These are phyloP conservation scores for Peronospora farinosa DNA, from an alignment of 352 stramenopile genomes.

Conservation along the genomic window DNA sequence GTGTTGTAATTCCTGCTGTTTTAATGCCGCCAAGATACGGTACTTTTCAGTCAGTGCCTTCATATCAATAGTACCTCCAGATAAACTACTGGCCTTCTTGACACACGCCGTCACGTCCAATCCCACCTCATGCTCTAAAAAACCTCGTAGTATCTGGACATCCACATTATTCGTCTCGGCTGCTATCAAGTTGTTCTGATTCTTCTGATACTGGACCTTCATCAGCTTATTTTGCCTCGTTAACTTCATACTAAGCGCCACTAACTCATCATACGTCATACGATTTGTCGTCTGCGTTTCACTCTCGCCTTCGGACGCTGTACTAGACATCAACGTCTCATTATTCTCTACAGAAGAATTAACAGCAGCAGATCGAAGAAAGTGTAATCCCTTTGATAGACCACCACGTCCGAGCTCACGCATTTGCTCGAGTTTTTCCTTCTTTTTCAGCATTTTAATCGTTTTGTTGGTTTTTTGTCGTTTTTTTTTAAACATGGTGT, in stretches of 20 bases:
- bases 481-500: neutral
- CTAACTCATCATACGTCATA: conserved; percentile 78
- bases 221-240: conserved; percentile 86
- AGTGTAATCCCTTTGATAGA: conserved; percentile 71
- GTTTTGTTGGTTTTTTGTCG: neutral
- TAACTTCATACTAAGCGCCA: conserved; percentile 83
- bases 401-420: conserved; percentile 70
- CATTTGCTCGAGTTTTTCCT: conserved; percentile 87
- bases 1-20: conserved; percentile 32
- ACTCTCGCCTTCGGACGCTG: neutral
- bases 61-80: conserved; percentile 36
- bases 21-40: conserved; percentile 35
- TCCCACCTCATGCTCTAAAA: conserved; percentile 61
- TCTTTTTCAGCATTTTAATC: conserved; percentile 63
- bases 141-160: conserved; percentile 36
- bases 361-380: conserved; percentile 44
- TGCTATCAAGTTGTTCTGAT: conserved; percentile 41
- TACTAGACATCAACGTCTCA: conserved; percentile 2
- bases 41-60: conserved; percentile 45
- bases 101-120: conserved; percentile 59
- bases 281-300: conserved; percentile 8
- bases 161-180: conserved; percentile 43
- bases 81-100: conserved; percentile 2
- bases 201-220: conserved; percentile 79
- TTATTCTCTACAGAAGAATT: conserved; percentile 20